Evolutionary conservation across 2,329 filamentous ascomycete species (phyloP).

Genomic region (Didymella lethalis): DNA sequence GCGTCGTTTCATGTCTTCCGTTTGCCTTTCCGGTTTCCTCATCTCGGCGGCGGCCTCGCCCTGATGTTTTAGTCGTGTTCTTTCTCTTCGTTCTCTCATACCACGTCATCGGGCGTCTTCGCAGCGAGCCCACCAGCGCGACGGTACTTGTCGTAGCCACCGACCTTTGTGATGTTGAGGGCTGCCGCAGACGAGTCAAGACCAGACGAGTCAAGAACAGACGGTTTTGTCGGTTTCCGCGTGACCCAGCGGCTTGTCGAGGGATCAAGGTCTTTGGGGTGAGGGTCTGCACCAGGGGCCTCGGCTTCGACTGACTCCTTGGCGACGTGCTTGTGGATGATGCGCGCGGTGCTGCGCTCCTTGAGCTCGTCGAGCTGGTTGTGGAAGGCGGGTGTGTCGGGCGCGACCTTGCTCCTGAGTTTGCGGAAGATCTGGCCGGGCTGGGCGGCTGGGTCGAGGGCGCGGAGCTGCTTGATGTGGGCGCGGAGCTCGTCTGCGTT

Average conservation of each 20-base stretch:
- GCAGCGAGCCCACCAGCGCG: neutral
- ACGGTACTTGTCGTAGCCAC: neutral
- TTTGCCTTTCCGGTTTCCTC: too few relatives aligned
- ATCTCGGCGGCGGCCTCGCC: too few relatives aligned
- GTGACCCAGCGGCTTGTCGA: constrained; percentile 4
- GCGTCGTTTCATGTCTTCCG: too few relatives aligned
- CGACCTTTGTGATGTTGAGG: neutral
- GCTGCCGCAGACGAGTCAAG: neutral
- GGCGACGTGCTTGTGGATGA: constrained; percentile 16
- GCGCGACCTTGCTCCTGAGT: constrained; percentile 1
- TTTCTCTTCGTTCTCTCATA: neutral
- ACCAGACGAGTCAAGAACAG: neutral
- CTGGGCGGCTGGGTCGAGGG: neutral
- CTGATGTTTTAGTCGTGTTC: neutral
- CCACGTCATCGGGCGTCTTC: neutral
- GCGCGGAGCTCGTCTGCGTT: neutral
- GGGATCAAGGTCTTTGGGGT: neutral
- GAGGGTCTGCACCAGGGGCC: neutral
- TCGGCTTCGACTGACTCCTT: neutral
- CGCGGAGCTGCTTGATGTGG: constrained; percentile 6
- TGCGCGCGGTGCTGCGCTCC: neutral
- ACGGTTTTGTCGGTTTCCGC: neutral
- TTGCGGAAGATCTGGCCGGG: constrained; percentile 14
- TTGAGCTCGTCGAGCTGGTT: neutral
- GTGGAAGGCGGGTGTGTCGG: neutral